A percentile compares a stretch with the other conserved stretches of the same genome.
These are phyloP conservation scores for Aphanomyces astaci DNA, from an alignment of 352 stramenopile genomes.

Conservation along the genomic window DNA sequence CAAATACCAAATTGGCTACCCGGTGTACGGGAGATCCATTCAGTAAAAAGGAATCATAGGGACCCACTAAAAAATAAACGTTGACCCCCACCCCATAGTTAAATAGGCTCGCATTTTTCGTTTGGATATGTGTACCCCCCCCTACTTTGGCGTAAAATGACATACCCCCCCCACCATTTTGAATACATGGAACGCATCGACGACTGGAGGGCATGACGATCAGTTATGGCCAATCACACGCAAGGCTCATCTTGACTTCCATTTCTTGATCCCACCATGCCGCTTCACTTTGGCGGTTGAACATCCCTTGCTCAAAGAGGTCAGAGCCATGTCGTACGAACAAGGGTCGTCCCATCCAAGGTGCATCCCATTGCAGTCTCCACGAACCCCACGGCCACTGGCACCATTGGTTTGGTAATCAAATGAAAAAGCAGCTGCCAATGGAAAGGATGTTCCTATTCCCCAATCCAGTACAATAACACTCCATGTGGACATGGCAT, in stretches of 20 bases:
- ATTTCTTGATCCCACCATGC: too few species aligned
- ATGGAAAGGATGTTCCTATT: too few species aligned
- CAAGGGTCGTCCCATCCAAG: too few species aligned
- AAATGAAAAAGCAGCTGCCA: background rate
- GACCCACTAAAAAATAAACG: background rate
- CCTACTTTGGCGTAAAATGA: too few species aligned
- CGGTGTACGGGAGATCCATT: background rate
- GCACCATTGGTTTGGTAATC: background rate
- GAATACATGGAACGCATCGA: background rate
- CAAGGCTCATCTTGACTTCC: background rate
- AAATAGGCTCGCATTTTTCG: too few species aligned
- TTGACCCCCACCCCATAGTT: too few species aligned
- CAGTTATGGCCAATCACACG: background rate
- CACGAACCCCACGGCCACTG: background rate
- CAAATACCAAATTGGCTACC: slow-evolving; percentile 14
- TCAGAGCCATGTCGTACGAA: too few species aligned
- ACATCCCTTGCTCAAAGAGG: too few species aligned
- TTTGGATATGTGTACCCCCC: too few species aligned
- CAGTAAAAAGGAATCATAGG: background rate
- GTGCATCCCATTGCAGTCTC: background rate
- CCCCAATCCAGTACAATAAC: too few species aligned
- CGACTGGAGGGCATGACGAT: background rate
- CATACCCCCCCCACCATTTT: background rate
- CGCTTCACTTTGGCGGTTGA: background rate
- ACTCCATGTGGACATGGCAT: too few species aligned